These are phyloP conservation scores for Ichthyophthirius multifiliis DNA, from an alignment of 169 alveolate genomes.

Conservation along the genomic window DNA sequence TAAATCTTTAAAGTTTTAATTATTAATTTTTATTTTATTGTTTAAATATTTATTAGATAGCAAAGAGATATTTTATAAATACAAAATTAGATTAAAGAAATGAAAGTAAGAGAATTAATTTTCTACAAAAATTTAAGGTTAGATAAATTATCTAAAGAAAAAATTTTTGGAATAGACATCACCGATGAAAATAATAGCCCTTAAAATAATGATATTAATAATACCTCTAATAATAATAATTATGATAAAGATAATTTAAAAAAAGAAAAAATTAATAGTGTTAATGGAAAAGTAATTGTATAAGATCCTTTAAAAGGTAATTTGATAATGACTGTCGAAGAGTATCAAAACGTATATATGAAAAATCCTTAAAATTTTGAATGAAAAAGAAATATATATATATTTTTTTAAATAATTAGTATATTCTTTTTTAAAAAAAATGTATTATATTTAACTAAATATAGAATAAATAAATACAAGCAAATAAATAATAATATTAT, in stretches of 20 bases:
- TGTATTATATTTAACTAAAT: too few relatives aligned
- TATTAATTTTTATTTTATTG: not conserved
- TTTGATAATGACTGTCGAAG: not conserved
- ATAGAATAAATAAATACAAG: too few relatives aligned
- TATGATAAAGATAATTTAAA: not conserved
- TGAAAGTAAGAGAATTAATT: not conserved
- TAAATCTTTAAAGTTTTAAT: not conserved
- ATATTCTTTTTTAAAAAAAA: not conserved
- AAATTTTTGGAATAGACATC: not conserved
- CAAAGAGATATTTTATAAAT: not conserved
- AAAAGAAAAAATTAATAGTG: not conserved
- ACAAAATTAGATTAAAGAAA: not conserved
- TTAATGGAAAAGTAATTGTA: not conserved
- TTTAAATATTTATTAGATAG: not conserved
- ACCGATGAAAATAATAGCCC: not conserved
- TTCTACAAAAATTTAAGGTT: not conserved
- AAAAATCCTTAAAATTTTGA: not conserved
- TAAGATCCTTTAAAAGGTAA: constrained; percentile 1
- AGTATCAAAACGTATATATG: not conserved
- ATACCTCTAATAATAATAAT: not conserved
- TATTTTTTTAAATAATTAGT: not conserved
- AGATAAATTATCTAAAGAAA: not conserved
- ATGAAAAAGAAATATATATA: too few relatives aligned
- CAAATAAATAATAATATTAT: too few relatives aligned
- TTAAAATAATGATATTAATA: not conserved